Evolutionary conservation across 2,329 filamentous ascomycete species (phyloP).

Genomic region (Triangularia verruculosa): DNA sequence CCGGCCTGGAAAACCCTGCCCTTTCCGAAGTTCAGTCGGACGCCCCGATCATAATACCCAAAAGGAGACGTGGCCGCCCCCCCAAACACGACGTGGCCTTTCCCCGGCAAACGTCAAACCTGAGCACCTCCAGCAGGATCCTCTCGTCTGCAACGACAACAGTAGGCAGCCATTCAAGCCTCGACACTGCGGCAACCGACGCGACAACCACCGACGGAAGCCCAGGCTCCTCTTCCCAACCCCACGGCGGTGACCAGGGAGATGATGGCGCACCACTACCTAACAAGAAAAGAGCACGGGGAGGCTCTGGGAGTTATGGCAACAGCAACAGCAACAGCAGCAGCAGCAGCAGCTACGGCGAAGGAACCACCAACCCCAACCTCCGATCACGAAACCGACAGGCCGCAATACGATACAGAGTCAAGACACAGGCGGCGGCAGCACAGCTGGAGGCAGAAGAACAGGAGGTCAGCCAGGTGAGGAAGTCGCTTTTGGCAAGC

Average conservation of each 20-base stretch:
- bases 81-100: not conserved
- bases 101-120: not conserved
- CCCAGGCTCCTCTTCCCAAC: not conserved
- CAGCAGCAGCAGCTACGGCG: not conserved
- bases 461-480: constrained; percentile 17
- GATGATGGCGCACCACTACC: not conserved
- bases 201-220: not conserved
- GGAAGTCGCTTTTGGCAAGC: constrained; percentile 22
- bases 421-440: constrained; percentile 30
- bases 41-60: not conserved
- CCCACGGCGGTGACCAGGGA: not conserved
- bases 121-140: not conserved
- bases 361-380: not conserved
- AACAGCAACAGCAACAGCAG: not conserved
- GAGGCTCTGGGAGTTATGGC: not conserved
- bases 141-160: not conserved
- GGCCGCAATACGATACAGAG: constrained; percentile 33
- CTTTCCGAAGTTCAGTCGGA: too few species aligned
- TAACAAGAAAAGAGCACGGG: not conserved
- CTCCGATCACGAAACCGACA: constrained; percentile 28
- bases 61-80: not conserved
- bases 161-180: not conserved
- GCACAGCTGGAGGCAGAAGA: constrained; percentile 29
- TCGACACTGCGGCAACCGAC: not conserved
- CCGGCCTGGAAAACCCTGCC: too few species aligned